A percentile compares a stretch with the other conserved stretches of the same genome.
Evolutionary conservation across 768 basidiomycete genomes (phyloP).

Genomic region (Chalciporus chontae): DNA sequence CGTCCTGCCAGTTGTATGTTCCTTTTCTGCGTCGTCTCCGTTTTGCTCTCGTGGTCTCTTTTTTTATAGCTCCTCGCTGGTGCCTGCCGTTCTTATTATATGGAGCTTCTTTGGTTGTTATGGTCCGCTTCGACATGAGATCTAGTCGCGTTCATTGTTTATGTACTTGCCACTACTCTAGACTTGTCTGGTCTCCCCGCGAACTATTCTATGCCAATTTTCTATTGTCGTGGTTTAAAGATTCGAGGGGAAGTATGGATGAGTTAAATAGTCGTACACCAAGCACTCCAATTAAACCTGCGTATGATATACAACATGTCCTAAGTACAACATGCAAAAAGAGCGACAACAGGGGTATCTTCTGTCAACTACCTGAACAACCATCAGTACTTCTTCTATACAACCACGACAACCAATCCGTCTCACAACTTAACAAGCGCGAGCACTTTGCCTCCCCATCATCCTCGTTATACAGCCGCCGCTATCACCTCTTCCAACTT

Average conservation of each 20-base stretch:
- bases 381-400: no score
- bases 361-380: no score
- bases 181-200: slow-evolving; percentile 8
- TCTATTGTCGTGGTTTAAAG: neutral
- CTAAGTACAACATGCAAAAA: no score
- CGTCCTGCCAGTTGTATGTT: slow-evolving; percentile 19
- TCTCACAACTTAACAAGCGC: no score
- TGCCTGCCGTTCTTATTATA: slow-evolving; percentile 14
- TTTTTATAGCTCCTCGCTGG: slow-evolving; percentile 11
- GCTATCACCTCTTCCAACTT: neutral
- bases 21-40: slow-evolving; percentile 17
- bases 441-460: neutral
- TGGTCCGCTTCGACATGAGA: slow-evolving; percentile 2
- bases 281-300: no score
- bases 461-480: neutral
- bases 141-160: slow-evolving; percentile 3
- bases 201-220: slow-evolving; percentile 7
- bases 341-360: no score
- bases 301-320: no score
- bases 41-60: slow-evolving; percentile 19
- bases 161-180: slow-evolving; percentile 19
- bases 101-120: slow-evolving; percentile 10
- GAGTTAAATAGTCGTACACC: no score
- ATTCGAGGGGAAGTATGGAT: no score
- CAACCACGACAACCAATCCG: no score